These are phyloP conservation scores for Ustilago vetiveriae DNA, from an alignment of 1,284 basidiomycete genomes.

Conservation along the genomic window DNA sequence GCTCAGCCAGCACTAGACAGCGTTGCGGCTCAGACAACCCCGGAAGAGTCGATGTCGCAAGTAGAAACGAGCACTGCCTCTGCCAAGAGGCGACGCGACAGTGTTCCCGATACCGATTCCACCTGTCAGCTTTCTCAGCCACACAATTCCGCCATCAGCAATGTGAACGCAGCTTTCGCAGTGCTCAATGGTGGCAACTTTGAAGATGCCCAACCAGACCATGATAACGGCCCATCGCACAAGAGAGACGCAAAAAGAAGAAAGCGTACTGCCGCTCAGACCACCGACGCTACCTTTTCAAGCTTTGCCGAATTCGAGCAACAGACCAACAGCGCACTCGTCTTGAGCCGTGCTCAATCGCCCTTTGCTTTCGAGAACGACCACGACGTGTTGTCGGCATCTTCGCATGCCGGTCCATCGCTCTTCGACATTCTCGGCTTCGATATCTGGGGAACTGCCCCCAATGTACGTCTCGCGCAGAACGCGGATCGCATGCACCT, in stretches of 20 bases:
- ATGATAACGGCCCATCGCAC: background rate
- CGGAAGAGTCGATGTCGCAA: background rate
- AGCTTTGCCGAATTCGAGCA: constrained; percentile 13
- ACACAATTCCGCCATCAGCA: constrained; percentile 5
- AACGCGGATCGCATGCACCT: constrained; percentile 30
- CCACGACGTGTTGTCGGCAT: constrained; percentile 1
- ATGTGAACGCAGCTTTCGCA: constrained; percentile 27
- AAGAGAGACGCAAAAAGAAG: constrained; percentile 10
- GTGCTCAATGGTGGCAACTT: constrained; percentile 19
- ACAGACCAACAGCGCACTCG: constrained; percentile 3
- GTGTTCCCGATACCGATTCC: background rate
- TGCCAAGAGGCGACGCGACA: constrained; percentile 8
- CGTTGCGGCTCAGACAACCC: background rate
- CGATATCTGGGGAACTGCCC: constrained; percentile 36
- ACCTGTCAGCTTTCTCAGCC: background rate
- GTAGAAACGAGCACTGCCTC: constrained; percentile 1
- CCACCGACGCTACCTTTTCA: background rate
- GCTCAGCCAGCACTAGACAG: background rate
- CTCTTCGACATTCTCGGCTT: constrained; percentile 37
- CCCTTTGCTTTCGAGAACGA: constrained; percentile 14
- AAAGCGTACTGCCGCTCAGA: constrained; percentile 3
- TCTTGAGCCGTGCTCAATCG: constrained; percentile 33
- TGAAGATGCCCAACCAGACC: background rate
- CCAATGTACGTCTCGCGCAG: constrained; percentile 23
- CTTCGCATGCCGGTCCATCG: constrained; percentile 4